Evolutionary conservation across 352 stramenopile genomes (phyloP).

Genomic region (Pythium utonaiense): DNA sequence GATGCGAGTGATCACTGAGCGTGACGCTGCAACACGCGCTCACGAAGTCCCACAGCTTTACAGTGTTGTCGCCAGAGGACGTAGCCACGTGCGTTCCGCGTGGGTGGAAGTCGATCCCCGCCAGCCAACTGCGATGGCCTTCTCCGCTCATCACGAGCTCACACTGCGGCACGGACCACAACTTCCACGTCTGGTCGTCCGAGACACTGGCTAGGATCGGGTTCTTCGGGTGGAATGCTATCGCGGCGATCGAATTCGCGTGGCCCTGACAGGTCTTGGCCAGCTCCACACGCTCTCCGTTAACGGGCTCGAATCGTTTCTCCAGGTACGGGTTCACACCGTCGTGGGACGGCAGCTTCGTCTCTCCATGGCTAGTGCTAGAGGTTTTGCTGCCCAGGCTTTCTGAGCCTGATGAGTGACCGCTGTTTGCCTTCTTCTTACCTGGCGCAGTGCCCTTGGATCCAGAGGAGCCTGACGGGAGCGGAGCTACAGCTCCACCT

Average conservation of each 20-base stretch:
- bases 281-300: constrained; percentile 71
- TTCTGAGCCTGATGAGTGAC: constrained; percentile 10
- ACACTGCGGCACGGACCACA: constrained; percentile 91
- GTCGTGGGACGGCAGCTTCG: constrained; percentile 63
- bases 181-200: constrained; percentile 94
- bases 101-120: constrained; percentile 90
- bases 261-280: constrained; percentile 89
- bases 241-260: constrained; percentile 83
- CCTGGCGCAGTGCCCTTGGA: constrained; percentile 4
- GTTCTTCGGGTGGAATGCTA: constrained; percentile 93
- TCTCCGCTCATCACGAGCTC: constrained; percentile 95
- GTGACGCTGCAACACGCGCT: constrained; percentile 86
- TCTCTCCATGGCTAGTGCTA: constrained; percentile 26
- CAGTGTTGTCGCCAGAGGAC: constrained; percentile 89
- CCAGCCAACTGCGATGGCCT: constrained; percentile 90
- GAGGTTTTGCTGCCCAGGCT: constrained; percentile 16
- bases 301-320: constrained; percentile 68
- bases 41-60: constrained; percentile 95
- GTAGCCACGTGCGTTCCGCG: constrained; percentile 90
- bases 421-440: constrained; percentile 34
- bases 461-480: constrained; percentile 7
- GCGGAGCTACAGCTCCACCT: constrained; percentile 24
- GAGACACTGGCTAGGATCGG: constrained; percentile 90
- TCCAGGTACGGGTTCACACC: constrained; percentile 66
- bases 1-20: constrained; percentile 90